A percentile compares a stretch with the other conserved stretches of the same genome.
Conservation (phyloP, 805 yeast genomes). For the Ascoidea tarda region DNA sequence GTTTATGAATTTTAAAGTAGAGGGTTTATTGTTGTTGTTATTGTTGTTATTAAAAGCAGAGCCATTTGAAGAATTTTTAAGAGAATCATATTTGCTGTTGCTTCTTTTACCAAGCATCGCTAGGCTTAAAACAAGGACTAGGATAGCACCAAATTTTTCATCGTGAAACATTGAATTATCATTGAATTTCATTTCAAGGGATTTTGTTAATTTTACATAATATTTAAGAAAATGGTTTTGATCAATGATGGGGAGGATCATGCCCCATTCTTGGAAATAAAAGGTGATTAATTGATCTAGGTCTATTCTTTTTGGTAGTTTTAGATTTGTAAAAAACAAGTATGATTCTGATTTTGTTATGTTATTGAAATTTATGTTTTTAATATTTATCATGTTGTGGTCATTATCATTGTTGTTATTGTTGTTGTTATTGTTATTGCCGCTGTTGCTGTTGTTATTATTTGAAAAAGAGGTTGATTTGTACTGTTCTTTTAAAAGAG, state of each 20-base stretch:
- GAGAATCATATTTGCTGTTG: constrained; percentile 1
- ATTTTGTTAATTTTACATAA: constrained; percentile 32
- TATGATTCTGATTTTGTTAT: constrained; percentile 27
- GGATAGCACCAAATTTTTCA: constrained; percentile 43
- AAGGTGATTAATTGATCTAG: constrained; percentile 54
- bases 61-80: neutral
- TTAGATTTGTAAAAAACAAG: constrained; percentile 27
- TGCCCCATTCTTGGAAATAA: constrained; percentile 71
- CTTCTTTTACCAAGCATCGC: constrained; percentile 20
- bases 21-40: neutral
- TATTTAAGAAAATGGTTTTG: constrained; percentile 50
- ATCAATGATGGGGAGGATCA: constrained; percentile 54
- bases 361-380: constrained; percentile 23
- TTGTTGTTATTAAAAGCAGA: neutral
- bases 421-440: constrained; percentile 9
- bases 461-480: constrained; percentile 14
- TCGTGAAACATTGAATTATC: constrained; percentile 26
- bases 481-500: constrained; percentile 41
- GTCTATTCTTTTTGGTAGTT: constrained; percentile 37
- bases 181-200: constrained; percentile 28
- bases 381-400: constrained; percentile 17
- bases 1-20: neutral
- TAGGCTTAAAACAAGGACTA: constrained; percentile 32
- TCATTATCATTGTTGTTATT: constrained; percentile 15
- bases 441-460: constrained; percentile 8